phyloP scores from a whole-genome alignment of 352 stramenopile genomes.

The Peronospora belbahrii region DNA sequence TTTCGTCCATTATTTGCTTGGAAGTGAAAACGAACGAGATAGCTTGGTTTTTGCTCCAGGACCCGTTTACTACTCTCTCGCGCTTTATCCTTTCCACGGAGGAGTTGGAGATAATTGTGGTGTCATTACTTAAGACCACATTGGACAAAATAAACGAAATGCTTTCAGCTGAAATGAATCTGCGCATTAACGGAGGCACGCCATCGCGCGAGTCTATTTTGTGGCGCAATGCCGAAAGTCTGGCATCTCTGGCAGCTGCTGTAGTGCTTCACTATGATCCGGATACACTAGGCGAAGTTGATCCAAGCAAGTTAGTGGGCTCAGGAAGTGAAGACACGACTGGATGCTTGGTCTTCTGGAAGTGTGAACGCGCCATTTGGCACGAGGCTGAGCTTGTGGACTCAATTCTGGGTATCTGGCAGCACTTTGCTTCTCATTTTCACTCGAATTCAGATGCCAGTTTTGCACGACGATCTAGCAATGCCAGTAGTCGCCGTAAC shows the following conservation, averaged over 20 bases:
- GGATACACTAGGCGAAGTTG: conserved; percentile 52
- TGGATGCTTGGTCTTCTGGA: conserved; percentile 57
- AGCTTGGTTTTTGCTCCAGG: conserved; percentile 72
- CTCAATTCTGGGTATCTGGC: conserved; percentile 67
- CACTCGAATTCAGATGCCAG: conserved; percentile 67
- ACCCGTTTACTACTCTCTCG: conserved; percentile 66
- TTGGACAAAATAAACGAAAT: conserved; percentile 77
- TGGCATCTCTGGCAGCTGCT: conserved; percentile 58
- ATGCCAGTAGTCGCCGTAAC: conserved; percentile 22
- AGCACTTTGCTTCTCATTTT: conserved; percentile 69
- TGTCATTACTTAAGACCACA: conserved; percentile 64
- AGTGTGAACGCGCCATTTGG: conserved; percentile 63
- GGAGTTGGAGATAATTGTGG: conserved; percentile 60
- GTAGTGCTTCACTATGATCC: conserved; percentile 83
- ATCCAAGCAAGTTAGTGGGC: conserved; percentile 27
- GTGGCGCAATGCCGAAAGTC: conserved; percentile 73
- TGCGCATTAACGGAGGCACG: conserved; percentile 50
- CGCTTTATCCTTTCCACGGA: conserved; percentile 52
- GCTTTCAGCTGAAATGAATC: conserved; percentile 57
- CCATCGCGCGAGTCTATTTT: conserved; percentile 65
- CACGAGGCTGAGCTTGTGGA: conserved; percentile 73
- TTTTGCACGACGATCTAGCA: conserved; percentile 59
- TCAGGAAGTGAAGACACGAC: conserved; percentile 12
- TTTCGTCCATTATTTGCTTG: conserved; percentile 74
- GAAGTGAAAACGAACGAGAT: conserved; percentile 80